These are phyloP conservation scores for Cystofilobasidium ferigula DNA, from an alignment of 768 basidiomycete species.

Conservation along the genomic window DNA sequence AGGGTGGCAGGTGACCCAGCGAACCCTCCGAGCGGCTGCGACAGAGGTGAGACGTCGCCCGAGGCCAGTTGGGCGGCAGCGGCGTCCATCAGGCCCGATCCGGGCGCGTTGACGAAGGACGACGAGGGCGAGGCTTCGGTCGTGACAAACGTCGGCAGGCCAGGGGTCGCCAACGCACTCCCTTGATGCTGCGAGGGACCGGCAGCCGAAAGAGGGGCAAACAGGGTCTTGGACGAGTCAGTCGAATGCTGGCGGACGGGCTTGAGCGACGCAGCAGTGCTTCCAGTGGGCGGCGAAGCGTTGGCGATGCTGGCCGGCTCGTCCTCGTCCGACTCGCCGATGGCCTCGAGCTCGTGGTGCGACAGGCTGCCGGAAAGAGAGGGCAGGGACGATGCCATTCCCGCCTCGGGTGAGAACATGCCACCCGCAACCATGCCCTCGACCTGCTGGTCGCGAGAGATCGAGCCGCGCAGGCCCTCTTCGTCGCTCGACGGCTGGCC, in stretches of 20 bases:
- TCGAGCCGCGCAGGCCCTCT: not conserved
- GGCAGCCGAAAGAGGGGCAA: conserved; percentile 32
- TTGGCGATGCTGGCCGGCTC: not conserved
- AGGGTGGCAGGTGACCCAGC: too few relatives aligned
- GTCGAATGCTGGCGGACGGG: not conserved
- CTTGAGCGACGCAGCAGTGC: not conserved
- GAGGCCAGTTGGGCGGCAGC: not conserved
- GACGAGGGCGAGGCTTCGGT: not conserved
- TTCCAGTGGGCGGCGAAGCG: not conserved
- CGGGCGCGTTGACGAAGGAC: not conserved
- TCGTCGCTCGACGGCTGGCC: not conserved
- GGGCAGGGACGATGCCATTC: not conserved
- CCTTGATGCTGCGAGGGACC: conserved; percentile 28
- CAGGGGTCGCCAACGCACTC: conserved; percentile 28
- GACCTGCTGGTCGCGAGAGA: not conserved
- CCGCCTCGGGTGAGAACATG: conserved; percentile 17
- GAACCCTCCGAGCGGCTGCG: not conserved
- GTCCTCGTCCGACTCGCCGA: conserved; percentile 21
- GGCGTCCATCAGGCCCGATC: not conserved
- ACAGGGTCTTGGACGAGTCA: conserved; percentile 37
- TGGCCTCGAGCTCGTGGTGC: conserved; percentile 11
- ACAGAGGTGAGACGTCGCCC: not conserved
- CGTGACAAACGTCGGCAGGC: conserved; percentile 34
- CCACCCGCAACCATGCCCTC: not conserved
- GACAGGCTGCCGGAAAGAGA: not conserved